phyloP scores from a whole-genome alignment of 1,139 yeast genomes.

The Taphrina deformans region DNA sequence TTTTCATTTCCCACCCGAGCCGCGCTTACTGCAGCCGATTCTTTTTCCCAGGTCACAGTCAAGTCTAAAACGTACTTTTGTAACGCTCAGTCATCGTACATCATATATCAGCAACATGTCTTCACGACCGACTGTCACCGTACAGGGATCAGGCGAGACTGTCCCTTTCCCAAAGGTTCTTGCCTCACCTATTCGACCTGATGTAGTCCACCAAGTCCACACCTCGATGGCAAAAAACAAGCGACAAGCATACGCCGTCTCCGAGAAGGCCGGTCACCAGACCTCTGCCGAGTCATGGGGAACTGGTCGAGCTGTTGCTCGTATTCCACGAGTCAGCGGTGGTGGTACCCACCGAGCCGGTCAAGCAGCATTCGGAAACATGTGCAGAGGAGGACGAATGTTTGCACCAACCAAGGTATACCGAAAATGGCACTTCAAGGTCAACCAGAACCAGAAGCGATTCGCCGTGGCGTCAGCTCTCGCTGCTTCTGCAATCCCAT shows the following conservation, averaged over 20 bases:
- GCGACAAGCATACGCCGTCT: conserved; percentile 99
- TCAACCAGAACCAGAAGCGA: conserved; percentile 99
- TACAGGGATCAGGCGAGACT: conserved; percentile 17
- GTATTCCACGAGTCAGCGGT: conserved; percentile 99
- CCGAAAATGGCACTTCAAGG: conserved; percentile 99
- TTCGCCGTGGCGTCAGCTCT: conserved; percentile 99
- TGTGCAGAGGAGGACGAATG: conserved; percentile 99
- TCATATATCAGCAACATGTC: conserved; percentile 2
- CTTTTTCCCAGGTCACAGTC: not conserved
- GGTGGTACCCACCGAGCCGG: conserved; percentile 99
- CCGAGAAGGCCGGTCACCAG: conserved; percentile 99
- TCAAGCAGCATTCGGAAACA: conserved; percentile 99
- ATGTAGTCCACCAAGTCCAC: conserved; percentile 97
- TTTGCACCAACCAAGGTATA: conserved; percentile 99
- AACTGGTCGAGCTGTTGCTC: conserved; percentile 99
- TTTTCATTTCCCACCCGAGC: conserved; percentile 11
- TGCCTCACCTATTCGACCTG: conserved; percentile 99
- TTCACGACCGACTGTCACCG: conserved; percentile 23
- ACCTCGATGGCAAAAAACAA: conserved; percentile 99
- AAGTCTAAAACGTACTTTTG: not conserved
- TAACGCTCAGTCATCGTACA: not conserved
- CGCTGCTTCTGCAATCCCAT: conserved; percentile 98
- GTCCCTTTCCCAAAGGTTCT: conserved; percentile 97
- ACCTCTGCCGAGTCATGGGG: conserved; percentile 99
- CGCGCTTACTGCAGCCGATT: not conserved